phyloP scores from a whole-genome alignment of 2,329 filamentous ascomycete species.

The Aspergillus alliaceus region DNA sequence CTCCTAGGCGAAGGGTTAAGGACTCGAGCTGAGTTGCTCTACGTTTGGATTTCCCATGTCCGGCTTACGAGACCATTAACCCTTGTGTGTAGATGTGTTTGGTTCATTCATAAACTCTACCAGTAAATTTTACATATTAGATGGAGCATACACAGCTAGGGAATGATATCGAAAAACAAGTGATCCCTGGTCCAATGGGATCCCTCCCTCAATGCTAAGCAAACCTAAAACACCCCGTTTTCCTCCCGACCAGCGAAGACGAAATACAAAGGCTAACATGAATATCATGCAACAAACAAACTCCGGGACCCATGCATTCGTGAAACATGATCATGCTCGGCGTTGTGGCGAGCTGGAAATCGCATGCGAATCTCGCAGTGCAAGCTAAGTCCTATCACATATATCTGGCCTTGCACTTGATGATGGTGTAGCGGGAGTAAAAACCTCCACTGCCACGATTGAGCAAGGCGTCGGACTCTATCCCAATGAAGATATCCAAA shows the following conservation, averaged over 20 bases:
- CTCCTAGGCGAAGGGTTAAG: neutral
- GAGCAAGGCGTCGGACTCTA: slow-evolving; percentile 12
- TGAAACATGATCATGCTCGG: slow-evolving; percentile 30
- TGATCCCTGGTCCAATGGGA: slow-evolving; percentile 2
- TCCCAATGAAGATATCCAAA: slow-evolving; percentile 9
- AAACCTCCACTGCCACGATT: neutral
- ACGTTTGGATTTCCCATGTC: neutral
- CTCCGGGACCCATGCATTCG: slow-evolving; percentile 38
- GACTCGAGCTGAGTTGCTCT: neutral
- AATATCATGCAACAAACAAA: slow-evolving; percentile 33
- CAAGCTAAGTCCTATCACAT: slow-evolving; percentile 3
- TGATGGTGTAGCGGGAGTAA: slow-evolving; percentile 2
- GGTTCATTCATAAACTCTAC: neutral
- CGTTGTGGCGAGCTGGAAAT: slow-evolving; percentile 14
- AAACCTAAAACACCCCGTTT: slow-evolving; percentile 23
- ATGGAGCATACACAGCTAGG: slow-evolving; percentile 14
- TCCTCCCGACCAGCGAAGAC: slow-evolving; percentile 14
- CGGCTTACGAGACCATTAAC: neutral
- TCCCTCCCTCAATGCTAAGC: slow-evolving; percentile 12
- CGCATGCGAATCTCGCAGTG: slow-evolving; percentile 6
- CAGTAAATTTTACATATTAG: slow-evolving; percentile 21
- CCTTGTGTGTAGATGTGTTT: neutral
- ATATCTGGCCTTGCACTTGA: neutral
- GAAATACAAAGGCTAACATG: slow-evolving; percentile 24
- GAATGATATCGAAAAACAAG: slow-evolving; percentile 9